phyloP scores from a whole-genome alignment of 2,329 filamentous ascomycete species.

The Aureobasidium sp. region DNA sequence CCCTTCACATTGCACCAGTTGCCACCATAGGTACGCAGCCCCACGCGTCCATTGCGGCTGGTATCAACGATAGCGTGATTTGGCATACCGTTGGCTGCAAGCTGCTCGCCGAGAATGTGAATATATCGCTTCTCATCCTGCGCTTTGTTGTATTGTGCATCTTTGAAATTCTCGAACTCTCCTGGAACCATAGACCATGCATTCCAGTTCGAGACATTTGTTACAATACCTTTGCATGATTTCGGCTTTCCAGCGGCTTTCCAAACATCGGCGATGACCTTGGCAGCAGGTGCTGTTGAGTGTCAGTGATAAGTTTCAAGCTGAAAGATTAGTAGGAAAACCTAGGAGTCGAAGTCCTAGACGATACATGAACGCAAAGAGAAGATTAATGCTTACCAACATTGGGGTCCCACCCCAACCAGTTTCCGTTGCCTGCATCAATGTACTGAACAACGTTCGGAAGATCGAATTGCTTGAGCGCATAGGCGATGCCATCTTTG shows the following conservation, averaged over 20 bases:
- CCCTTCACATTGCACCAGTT: conserved; percentile 22
- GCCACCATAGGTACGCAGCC: conserved; percentile 4
- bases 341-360: conserved; percentile 1
- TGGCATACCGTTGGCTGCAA: conserved; percentile 6
- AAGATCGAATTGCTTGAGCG: conserved; percentile 10
- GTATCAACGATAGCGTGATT: conserved; percentile 5
- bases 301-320: conserved; percentile 1
- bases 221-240: conserved; percentile 8
- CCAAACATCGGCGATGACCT: conserved; percentile 8
- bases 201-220: conserved; percentile 7
- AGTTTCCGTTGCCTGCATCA: conserved; percentile 1
- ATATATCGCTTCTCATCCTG: conserved; percentile 10
- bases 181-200: conserved; percentile 6
- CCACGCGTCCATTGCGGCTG: conserved; percentile 6
- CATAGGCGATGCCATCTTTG: conserved; percentile 8
- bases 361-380: conserved; percentile 1
- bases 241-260: conserved; percentile 11
- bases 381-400: conserved; percentile 6
- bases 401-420: conserved; percentile 4
- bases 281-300: conserved; percentile 2
- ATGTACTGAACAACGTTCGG: conserved; percentile 8
- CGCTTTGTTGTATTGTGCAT: conserved; percentile 11
- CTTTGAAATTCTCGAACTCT: conserved; percentile 7
- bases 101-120: conserved; percentile 3
- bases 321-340: background rate